Conservation (phyloP, 192 early-diverging fungal species). For the Radiomyces spectabilis region DNA sequence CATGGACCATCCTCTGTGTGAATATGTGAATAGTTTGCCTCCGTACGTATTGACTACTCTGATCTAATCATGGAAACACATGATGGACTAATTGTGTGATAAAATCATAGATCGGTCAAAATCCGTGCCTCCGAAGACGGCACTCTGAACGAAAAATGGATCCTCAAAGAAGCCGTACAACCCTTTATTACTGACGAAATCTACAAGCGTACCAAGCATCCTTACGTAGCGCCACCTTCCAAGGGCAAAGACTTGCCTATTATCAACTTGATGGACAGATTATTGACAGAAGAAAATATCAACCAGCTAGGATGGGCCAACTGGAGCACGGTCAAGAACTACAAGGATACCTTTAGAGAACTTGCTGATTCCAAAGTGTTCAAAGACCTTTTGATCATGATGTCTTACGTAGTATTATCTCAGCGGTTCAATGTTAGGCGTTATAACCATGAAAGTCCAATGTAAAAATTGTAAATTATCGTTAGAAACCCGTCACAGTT, state of each 20-base stretch:
- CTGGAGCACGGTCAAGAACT: not conserved
- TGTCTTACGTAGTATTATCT: not conserved
- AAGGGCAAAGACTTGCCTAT: not conserved
- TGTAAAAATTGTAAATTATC: too few species aligned
- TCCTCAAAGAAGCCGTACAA: slow-evolving; percentile 10
- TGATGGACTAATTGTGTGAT: not conserved
- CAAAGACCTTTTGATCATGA: slow-evolving; percentile 1
- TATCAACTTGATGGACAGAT: not conserved
- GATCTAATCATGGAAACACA: too few species aligned
- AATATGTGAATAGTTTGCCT: slow-evolving; percentile 16
- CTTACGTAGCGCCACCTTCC: slow-evolving; percentile 1
- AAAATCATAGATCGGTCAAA: slow-evolving; percentile 3
- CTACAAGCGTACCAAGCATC: slow-evolving; percentile 9
- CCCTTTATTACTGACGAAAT: slow-evolving; percentile 9
- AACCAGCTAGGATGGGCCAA: not conserved
- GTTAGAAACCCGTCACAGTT: too few species aligned
- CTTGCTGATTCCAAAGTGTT: not conserved
- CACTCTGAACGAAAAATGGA: slow-evolving; percentile 8
- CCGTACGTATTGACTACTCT: slow-evolving; percentile 1
- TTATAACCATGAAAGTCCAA: too few species aligned
- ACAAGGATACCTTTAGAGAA: not conserved
- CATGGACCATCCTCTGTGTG: slow-evolving; percentile 6
- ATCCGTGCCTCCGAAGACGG: slow-evolving; percentile 1
- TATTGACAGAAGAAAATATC: not conserved
- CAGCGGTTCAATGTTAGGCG: slow-evolving; percentile 1